Conservation (phyloP, 305 asterid genomes). For the Fraxinus floribunda region DNA sequence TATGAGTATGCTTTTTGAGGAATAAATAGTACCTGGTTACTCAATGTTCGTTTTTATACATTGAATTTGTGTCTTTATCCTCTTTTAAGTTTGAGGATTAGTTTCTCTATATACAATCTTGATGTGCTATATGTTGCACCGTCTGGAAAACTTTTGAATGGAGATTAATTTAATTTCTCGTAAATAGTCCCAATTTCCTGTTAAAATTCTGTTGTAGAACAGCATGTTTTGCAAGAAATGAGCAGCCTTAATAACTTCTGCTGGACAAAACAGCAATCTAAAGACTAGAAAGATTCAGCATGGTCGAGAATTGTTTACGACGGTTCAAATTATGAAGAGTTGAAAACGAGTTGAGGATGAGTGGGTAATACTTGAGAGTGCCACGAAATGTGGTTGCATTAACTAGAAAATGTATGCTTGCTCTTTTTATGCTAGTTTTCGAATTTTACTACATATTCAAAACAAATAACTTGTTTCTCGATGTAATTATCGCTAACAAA, state of each 20-base stretch:
- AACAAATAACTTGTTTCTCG: too few species aligned
- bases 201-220: background rate
- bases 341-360: background rate
- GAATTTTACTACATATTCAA: too few species aligned
- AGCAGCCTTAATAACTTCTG: background rate
- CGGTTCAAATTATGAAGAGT: background rate
- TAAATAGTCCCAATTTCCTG: background rate
- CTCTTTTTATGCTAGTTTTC: too few species aligned
- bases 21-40: background rate
- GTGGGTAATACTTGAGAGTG: background rate
- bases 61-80: background rate
- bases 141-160: background rate
- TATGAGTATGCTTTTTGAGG: conserved; percentile 2
- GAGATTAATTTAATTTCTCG: background rate
- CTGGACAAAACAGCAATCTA: background rate
- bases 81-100: background rate
- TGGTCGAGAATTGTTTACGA: background rate
- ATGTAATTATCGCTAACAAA: too few species aligned
- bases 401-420: too few species aligned
- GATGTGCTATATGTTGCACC: background rate
- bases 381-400: background rate
- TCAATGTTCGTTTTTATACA: background rate
- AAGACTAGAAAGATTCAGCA: background rate
- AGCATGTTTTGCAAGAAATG: background rate
- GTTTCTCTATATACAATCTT: background rate